Evolutionary conservation across 805 yeast genomes (phyloP).

Genomic region (Zygosaccharomyces pseudorouxii): DNA sequence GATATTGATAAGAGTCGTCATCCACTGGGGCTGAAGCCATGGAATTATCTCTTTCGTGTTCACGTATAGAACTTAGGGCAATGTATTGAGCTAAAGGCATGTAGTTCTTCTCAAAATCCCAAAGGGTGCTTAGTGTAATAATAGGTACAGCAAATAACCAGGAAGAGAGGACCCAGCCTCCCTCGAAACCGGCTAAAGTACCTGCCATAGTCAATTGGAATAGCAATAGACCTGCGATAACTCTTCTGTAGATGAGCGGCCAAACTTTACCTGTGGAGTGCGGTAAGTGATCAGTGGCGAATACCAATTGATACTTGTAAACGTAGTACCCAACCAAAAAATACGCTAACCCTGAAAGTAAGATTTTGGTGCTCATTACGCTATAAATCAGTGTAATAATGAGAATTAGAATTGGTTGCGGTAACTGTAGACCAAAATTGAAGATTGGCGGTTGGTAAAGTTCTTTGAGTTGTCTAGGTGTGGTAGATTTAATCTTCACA

Average conservation of each 20-base stretch:
- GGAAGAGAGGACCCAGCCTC: slow-evolving; percentile 71
- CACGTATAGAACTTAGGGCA: slow-evolving; percentile 75
- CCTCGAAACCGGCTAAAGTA: slow-evolving; percentile 68
- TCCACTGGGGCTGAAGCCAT: slow-evolving; percentile 22
- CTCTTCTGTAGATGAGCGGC: slow-evolving; percentile 84
- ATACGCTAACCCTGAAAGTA: slow-evolving; percentile 78
- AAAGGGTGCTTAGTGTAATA: slow-evolving; percentile 57
- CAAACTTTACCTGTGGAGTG: slow-evolving; percentile 96
- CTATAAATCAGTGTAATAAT: slow-evolving; percentile 84
- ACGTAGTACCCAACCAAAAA: slow-evolving; percentile 83
- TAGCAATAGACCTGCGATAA: slow-evolving; percentile 70
- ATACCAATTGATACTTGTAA: slow-evolving; percentile 83
- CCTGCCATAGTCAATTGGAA: slow-evolving; percentile 95
- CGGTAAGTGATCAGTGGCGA: slow-evolving; percentile 90
- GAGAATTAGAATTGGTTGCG: slow-evolving; percentile 83
- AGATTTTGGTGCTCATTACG: slow-evolving; percentile 81
- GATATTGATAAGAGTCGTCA: slow-evolving; percentile 64
- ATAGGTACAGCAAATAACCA: slow-evolving; percentile 73
- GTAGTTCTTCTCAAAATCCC: slow-evolving; percentile 78
- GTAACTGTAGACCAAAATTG: slow-evolving; percentile 86
- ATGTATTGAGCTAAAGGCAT: slow-evolving; percentile 79
- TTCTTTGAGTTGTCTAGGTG: slow-evolving; percentile 76
- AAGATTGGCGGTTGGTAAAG: slow-evolving; percentile 85
- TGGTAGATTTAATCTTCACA: slow-evolving; percentile 57
- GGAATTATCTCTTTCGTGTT: slow-evolving; percentile 36